A percentile compares a stretch with the other conserved stretches of the same genome.
phyloP scores from a whole-genome alignment of 2,329 filamentous ascomycete species.

The Cyanodermella asteris region DNA sequence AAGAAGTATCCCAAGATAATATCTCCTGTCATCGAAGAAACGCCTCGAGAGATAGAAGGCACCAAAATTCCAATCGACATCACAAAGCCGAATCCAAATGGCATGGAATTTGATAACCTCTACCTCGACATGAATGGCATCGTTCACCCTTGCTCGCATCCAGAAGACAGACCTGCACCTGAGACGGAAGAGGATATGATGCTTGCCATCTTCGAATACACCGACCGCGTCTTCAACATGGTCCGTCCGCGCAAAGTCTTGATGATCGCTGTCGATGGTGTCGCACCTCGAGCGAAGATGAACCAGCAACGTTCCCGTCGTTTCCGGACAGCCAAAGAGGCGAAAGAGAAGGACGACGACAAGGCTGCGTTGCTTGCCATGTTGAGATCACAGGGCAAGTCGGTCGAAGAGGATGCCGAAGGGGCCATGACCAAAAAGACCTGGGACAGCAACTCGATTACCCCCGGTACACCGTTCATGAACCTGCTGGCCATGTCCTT shows the following conservation, averaged over 20 bases:
- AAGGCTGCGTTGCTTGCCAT: conserved; percentile 74
- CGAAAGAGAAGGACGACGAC: conserved; percentile 79
- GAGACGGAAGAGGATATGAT: conserved; percentile 98
- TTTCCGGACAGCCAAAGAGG: conserved; percentile 85
- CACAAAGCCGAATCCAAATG: conserved; percentile 75
- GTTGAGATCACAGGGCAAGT: conserved; percentile 53
- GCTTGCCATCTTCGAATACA: conserved; percentile 94
- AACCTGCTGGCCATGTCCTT: conserved; percentile 75
- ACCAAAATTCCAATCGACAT: conserved; percentile 66
- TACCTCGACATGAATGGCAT: conserved; percentile 99
- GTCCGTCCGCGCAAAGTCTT: conserved; percentile 85
- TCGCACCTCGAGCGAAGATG: conserved; percentile 96
- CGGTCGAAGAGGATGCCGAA: conserved; percentile 37
- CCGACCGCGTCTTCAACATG: conserved; percentile 98
- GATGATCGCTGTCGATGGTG: conserved; percentile 96
- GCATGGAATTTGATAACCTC: conserved; percentile 92
- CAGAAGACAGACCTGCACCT: conserved; percentile 76
- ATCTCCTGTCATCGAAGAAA: conserved; percentile 70
- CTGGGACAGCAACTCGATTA: conserved; percentile 78
- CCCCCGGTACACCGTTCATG: conserved; percentile 96
- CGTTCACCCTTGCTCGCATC: conserved; percentile 94
- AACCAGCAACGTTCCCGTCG: conserved; percentile 94
- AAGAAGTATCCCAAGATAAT: conserved; percentile 97
- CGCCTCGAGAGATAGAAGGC: conserved; percentile 63
- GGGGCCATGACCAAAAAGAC: conserved; percentile 55